A percentile compares a stretch with the other conserved stretches of the same genome.
phyloP scores from a whole-genome alignment of 1,284 basidiomycete genomes.

The Cutaneotrichosporon mucoides region DNA sequence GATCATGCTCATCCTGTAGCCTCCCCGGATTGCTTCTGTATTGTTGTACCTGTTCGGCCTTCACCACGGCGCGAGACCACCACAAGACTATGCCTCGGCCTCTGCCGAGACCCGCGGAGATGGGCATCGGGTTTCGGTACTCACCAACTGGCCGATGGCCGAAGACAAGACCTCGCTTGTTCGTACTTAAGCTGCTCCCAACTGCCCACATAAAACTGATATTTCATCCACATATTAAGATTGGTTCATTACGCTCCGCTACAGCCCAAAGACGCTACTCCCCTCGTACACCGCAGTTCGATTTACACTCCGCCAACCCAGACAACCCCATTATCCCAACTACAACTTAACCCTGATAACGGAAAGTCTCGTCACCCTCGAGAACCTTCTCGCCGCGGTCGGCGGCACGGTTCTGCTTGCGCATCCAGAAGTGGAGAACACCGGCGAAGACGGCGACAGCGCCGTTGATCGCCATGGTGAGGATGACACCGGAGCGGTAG shows the following conservation, averaged over 20 bases:
- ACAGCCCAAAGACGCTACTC: background rate
- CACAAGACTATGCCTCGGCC: too few species aligned
- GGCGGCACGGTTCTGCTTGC: conserved; percentile 10
- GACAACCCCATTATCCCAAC: background rate
- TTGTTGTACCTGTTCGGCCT: too few species aligned
- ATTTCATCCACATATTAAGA: too few species aligned
- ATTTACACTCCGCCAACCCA: background rate
- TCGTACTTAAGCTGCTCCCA: too few species aligned
- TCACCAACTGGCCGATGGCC: too few species aligned
- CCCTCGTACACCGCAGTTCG: background rate
- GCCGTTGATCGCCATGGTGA: conserved; percentile 17
- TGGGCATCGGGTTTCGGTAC: too few species aligned
- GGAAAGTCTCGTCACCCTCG: conserved; percentile 14
- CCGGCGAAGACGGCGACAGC: background rate
- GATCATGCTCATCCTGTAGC: conserved; percentile 14
- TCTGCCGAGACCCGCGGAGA: too few species aligned
- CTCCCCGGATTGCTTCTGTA: background rate
- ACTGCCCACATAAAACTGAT: too few species aligned
- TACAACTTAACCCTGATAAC: conserved; percentile 10
- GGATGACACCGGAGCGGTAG: conserved; percentile 16
- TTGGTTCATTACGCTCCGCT: too few species aligned
- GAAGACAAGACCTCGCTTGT: too few species aligned
- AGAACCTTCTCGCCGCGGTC: conserved; percentile 12
- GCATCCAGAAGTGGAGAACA: conserved; percentile 10
- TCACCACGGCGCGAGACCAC: too few species aligned